These are phyloP conservation scores for Macaranga tanarius DNA, from an alignment of 441 rosid genomes.

Conservation along the genomic window DNA sequence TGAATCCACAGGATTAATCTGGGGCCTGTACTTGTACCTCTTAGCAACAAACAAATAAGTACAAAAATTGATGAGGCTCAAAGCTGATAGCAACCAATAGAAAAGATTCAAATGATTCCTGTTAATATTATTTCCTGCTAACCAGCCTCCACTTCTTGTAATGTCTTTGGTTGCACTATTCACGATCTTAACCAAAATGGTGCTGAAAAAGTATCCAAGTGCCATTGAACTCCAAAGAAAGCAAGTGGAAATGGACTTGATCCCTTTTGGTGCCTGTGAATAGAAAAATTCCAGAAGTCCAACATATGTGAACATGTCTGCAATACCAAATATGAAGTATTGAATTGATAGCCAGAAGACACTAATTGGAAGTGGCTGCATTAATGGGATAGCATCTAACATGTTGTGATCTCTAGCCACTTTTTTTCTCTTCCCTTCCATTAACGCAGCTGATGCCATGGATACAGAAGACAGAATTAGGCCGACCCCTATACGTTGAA, in stretches of 20 bases:
- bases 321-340: conserved; percentile 57
- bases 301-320: conserved; percentile 56
- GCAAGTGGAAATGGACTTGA: conserved; percentile 56
- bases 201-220: conserved; percentile 49
- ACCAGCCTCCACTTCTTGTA: conserved; percentile 53
- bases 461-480: conserved; percentile 46
- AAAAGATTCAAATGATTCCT: conserved; percentile 58
- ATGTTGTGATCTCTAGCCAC: conserved; percentile 49
- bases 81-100: conserved; percentile 41
- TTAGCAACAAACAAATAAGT: conserved; percentile 42
- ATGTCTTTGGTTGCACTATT: conserved; percentile 39
- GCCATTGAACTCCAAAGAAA: conserved; percentile 68
- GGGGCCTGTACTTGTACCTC: conserved; percentile 48
- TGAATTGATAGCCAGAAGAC: conserved; percentile 57
- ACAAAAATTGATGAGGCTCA: conserved; percentile 54
- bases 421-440: conserved; percentile 49
- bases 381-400: conserved; percentile 46
- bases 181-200: conserved; percentile 46
- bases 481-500: conserved; percentile 60
- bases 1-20: conserved; percentile 8
- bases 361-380: conserved; percentile 52
- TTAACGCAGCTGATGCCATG: conserved; percentile 49
- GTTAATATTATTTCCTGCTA: conserved; percentile 60
- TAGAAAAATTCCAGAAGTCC: conserved; percentile 63
- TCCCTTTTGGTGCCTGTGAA: conserved; percentile 53